phyloP scores from a whole-genome alignment of 129 eudicot species.

The Calendula officinalis region DNA sequence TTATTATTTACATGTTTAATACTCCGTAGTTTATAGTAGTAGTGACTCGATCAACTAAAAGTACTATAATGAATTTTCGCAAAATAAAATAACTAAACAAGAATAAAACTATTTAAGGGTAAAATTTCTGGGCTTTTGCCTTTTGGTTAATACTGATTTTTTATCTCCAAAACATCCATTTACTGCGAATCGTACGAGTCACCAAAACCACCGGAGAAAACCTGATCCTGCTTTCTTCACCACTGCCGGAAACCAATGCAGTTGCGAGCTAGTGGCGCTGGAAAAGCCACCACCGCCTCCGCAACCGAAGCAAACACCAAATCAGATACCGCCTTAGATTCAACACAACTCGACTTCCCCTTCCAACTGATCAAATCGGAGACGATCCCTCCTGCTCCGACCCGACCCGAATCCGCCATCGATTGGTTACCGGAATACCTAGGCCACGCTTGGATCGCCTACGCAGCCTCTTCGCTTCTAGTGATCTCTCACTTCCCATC shows the following conservation, averaged over 20 bases:
- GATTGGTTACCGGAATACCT: conserved; percentile 78
- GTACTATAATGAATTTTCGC: too few relatives aligned
- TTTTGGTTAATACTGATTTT: too few relatives aligned
- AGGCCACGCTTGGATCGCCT: conserved; percentile 95
- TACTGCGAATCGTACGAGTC: too few relatives aligned
- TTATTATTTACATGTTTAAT: too few relatives aligned
- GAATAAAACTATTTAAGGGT: too few relatives aligned
- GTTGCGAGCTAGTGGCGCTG: conserved; percentile 17
- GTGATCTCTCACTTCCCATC: conserved; percentile 87
- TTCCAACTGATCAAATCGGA: conserved; percentile 61
- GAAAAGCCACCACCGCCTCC: conserved; percentile 3
- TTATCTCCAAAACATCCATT: too few relatives aligned
- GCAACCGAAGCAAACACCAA: conserved; percentile 17
- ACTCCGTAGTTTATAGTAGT: too few relatives aligned
- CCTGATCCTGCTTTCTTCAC: not conserved
- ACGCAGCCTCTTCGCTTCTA: conserved; percentile 81
- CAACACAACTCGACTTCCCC: conserved; percentile 43
- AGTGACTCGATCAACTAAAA: too few relatives aligned
- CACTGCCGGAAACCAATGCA: conserved; percentile 21
- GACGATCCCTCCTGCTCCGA: conserved; percentile 60
- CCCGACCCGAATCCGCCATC: conserved; percentile 41
- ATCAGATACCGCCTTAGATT: conserved; percentile 6
- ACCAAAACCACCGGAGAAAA: conserved; percentile 5
- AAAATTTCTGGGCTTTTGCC: too few relatives aligned
- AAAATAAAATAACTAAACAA: too few relatives aligned